These are phyloP conservation scores for Leccinum pallidistipes DNA, from an alignment of 1,284 basidiomycete genomes.

Conservation along the genomic window DNA sequence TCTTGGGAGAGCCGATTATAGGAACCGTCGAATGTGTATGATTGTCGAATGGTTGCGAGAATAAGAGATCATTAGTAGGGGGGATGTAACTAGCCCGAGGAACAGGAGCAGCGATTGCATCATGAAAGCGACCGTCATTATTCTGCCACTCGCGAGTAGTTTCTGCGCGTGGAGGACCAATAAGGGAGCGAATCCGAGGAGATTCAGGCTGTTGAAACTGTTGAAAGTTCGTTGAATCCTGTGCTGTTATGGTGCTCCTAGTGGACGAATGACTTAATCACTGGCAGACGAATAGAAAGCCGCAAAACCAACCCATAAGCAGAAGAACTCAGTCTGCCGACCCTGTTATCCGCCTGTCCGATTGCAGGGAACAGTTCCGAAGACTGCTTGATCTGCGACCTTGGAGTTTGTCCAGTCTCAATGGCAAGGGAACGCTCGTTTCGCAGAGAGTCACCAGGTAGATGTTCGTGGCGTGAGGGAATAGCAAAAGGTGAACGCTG, in stretches of 20 bases:
- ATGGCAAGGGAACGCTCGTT: neutral
- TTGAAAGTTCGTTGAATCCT: neutral
- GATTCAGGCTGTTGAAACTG: neutral
- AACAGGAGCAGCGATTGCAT: neutral
- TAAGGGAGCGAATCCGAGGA: slow-evolving; percentile 1
- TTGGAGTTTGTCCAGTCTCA: neutral
- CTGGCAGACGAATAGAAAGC: neutral
- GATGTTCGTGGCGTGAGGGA: neutral
- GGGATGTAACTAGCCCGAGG: slow-evolving; percentile 13
- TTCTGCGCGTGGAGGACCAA: slow-evolving; percentile 6
- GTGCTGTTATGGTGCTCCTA: slow-evolving; percentile 2
- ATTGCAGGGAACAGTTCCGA: neutral
- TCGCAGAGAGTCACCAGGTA: neutral
- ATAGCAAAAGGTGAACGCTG: neutral
- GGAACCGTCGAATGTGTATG: neutral
- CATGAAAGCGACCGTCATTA: neutral
- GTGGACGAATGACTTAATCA: slow-evolving; percentile 3
- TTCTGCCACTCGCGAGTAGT: neutral
- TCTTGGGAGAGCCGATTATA: neutral
- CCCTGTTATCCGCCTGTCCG: neutral
- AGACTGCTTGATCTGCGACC: neutral
- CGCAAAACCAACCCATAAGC: slow-evolving; percentile 11
- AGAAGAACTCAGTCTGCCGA: slow-evolving; percentile 1
- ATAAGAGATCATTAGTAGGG: slow-evolving; percentile 19
- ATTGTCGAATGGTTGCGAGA: slow-evolving; percentile 16